Conservation (phyloP, 306 rosid genomes). For the Fagus sylvatica region DNA sequence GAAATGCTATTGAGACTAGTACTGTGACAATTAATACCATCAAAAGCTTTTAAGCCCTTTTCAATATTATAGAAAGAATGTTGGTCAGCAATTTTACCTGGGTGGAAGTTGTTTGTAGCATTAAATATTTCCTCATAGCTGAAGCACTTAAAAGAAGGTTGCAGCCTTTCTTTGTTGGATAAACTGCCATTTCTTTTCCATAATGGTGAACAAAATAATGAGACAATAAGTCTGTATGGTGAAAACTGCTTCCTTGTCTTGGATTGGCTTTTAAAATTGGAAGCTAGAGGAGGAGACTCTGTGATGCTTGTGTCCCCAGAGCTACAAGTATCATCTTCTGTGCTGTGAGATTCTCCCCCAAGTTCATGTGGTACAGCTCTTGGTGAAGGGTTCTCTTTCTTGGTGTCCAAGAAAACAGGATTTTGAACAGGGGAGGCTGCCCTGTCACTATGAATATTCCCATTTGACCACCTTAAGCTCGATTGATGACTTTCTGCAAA, state of each 20-base stretch:
- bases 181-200: conserved; percentile 41
- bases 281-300: conserved; percentile 41
- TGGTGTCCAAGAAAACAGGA: conserved; percentile 30
- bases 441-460: conserved; percentile 24
- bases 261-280: conserved; percentile 31
- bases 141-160: conserved; percentile 77
- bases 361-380: conserved; percentile 48
- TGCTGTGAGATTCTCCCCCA: conserved; percentile 66
- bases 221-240: conserved; percentile 52
- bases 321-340: conserved; percentile 73
- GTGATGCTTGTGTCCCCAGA: conserved; percentile 53
- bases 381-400: conserved; percentile 45
- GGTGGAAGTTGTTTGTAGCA: conserved; percentile 73
- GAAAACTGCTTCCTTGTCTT: conserved; percentile 47
- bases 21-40: neutral
- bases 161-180: conserved; percentile 38
- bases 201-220: conserved; percentile 72
- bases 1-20: too few relatives aligned
- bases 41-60: conserved; percentile 1
- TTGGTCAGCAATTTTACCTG: conserved; percentile 44
- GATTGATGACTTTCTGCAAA: conserved; percentile 34
- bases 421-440: conserved; percentile 38
- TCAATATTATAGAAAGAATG: neutral
- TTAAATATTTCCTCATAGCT: conserved; percentile 61
- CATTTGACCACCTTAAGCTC: conserved; percentile 32